Percentiles rank a stretch among this genome's conserved stretches.
Evolutionary conservation across 345 rosid genomes (phyloP).

Genomic region (Salix arbutifolia): DNA sequence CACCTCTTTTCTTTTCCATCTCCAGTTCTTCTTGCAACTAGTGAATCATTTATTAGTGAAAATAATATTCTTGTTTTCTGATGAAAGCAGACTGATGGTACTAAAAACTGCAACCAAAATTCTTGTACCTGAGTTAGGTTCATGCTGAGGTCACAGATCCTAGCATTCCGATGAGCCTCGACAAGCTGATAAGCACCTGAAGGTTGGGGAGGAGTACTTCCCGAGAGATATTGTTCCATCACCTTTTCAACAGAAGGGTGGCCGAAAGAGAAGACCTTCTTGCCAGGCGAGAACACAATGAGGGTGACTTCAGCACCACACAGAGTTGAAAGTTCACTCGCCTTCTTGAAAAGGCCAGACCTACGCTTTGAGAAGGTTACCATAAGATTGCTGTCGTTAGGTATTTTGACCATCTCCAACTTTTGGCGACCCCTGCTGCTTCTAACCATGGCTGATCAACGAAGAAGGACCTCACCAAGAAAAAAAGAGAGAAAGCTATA

Average conservation of each 20-base stretch:
- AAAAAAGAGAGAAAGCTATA: neutral
- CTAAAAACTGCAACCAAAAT: neutral
- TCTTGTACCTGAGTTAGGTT: constrained; percentile 19
- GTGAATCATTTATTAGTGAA: neutral
- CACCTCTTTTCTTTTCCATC: constrained; percentile 35
- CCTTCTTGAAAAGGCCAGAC: constrained; percentile 28
- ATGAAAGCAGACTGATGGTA: too few relatives aligned
- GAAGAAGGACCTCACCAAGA: neutral
- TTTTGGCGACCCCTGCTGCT: constrained; percentile 15
- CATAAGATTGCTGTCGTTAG: constrained; percentile 20
- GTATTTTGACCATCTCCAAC: constrained; percentile 19
- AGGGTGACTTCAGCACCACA: constrained; percentile 23
- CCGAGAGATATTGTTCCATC: constrained; percentile 16
- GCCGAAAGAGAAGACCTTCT: constrained; percentile 25
- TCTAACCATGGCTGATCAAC: constrained; percentile 4
- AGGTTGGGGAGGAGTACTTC: constrained; percentile 11
- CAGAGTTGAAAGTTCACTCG: constrained; percentile 26
- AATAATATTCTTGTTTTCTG: neutral
- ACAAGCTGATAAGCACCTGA: constrained; percentile 30
- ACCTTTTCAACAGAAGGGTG: constrained; percentile 18
- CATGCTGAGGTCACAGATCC: constrained; percentile 41
- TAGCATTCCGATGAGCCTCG: constrained; percentile 40
- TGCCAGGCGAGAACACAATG: constrained; percentile 23
- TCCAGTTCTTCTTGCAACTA: constrained; percentile 37
- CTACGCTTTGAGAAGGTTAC: constrained; percentile 25